These are phyloP conservation scores for Tetramitus jugosus DNA, from an alignment of 208 protist genomes.

Conservation along the genomic window DNA sequence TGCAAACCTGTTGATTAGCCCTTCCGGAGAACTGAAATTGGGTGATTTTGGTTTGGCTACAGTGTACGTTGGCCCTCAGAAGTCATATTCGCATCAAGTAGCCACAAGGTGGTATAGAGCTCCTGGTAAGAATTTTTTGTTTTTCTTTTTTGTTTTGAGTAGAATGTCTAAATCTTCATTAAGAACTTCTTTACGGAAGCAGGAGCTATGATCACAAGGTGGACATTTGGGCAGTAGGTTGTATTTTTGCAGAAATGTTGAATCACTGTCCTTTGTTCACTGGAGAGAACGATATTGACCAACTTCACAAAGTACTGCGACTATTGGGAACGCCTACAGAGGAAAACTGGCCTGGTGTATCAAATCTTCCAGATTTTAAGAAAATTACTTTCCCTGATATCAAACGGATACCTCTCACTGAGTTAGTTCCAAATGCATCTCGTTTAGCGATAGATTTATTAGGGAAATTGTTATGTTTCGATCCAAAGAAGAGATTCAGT, in stretches of 20 bases:
- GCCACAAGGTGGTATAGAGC: slow-evolving; percentile 2
- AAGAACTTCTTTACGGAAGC: slow-evolving; percentile 75
- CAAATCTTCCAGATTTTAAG: not conserved
- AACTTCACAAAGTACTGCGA: slow-evolving; percentile 39
- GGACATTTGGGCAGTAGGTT: slow-evolving; percentile 83
- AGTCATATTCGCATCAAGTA: slow-evolving; percentile 14
- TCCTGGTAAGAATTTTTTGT: not conserved
- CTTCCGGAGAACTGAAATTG: not conserved
- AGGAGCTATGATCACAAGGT: slow-evolving; percentile 70
- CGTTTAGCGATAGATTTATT: not conserved
- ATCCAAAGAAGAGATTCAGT: not conserved
- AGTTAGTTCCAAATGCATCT: not conserved
- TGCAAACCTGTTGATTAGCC: not conserved
- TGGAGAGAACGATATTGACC: slow-evolving; percentile 66
- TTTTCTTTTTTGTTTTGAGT: slow-evolving; percentile 18
- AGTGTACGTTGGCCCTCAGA: not conserved
- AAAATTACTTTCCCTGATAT: slow-evolving; percentile 15
- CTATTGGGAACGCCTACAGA: not conserved
- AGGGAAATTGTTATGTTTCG: not conserved
- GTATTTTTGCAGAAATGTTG: slow-evolving; percentile 78
- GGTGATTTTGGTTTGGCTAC: slow-evolving; percentile 22
- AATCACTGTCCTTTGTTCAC: slow-evolving; percentile 76
- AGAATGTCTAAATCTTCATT: slow-evolving; percentile 88
- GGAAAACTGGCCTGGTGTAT: slow-evolving; percentile 13
- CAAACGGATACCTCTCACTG: not conserved